These are phyloP conservation scores for carrot (Daucus carota) DNA, from an alignment of 129 eudicot genomes.

Conservation along the genomic window DNA sequence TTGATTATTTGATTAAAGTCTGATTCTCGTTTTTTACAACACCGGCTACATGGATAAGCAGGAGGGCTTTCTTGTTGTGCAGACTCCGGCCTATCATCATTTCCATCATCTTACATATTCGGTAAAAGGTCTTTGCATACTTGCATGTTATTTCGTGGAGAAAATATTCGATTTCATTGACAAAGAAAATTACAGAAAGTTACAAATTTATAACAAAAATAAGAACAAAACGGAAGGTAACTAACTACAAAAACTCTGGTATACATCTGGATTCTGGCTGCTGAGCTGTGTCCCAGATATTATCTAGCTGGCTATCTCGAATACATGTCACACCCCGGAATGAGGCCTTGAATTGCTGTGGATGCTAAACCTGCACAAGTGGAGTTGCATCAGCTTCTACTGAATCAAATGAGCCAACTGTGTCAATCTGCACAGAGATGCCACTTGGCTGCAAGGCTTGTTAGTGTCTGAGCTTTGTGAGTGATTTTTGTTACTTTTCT, in stretches of 20 bases:
- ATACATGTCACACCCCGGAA: constrained; percentile 14
- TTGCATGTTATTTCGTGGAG: too few relatives aligned
- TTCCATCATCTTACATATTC: too few relatives aligned
- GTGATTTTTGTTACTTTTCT: constrained; percentile 79
- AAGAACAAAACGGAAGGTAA: background rate
- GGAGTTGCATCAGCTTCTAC: constrained; percentile 47
- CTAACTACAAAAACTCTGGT: background rate
- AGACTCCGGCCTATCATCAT: too few relatives aligned
- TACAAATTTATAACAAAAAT: too few relatives aligned
- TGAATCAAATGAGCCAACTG: constrained; percentile 60
- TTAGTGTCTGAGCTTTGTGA: constrained; percentile 75
- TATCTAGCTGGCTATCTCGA: background rate
- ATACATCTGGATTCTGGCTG: background rate
- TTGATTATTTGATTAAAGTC: too few relatives aligned
- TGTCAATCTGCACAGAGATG: constrained; percentile 54
- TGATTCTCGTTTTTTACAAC: too few relatives aligned
- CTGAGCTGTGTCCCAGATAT: background rate
- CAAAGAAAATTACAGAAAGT: too few relatives aligned
- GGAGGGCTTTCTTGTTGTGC: too few relatives aligned
- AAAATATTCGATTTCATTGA: too few relatives aligned
- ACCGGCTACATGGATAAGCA: too few relatives aligned
- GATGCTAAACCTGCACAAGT: background rate
- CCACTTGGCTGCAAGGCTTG: constrained; percentile 86
- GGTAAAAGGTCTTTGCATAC: too few relatives aligned
- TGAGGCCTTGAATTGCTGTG: background rate